phyloP scores from a whole-genome alignment of 1,284 basidiomycete species.

The Pseudozyma thailandica region DNA sequence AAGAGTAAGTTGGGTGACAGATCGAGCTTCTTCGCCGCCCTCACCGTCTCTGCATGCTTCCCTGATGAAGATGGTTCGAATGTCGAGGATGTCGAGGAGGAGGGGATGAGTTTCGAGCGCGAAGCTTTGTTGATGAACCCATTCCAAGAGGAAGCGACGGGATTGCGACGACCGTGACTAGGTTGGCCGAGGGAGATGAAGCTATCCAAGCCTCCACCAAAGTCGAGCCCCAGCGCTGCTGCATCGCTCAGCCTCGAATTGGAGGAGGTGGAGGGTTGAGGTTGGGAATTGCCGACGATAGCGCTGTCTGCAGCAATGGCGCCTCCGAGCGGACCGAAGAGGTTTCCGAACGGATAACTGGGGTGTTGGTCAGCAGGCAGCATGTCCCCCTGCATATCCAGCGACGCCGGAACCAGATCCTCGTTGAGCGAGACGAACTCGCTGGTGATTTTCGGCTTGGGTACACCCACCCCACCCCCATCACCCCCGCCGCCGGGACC shows the following conservation, averaged over 20 bases:
- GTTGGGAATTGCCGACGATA: constrained; percentile 25
- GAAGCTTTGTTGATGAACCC: constrained; percentile 43
- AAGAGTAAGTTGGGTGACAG: constrained; percentile 35
- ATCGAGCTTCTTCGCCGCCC: constrained; percentile 28
- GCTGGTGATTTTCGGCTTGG: constrained; percentile 31
- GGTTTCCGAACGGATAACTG: constrained; percentile 59
- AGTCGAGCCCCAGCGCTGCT: constrained; percentile 32
- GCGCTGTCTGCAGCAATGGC: constrained; percentile 41
- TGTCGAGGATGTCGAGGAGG: constrained; percentile 6
- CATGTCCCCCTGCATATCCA: constrained; percentile 59
- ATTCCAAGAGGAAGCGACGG: constrained; percentile 36
- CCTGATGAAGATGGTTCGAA: constrained; percentile 3
- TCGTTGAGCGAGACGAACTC: constrained; percentile 51
- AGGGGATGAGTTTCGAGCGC: constrained; percentile 35
- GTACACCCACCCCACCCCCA: constrained; percentile 21
- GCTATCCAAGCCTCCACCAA: constrained; percentile 36
- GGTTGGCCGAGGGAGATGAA: constrained; percentile 33
- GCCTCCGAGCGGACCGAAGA: constrained; percentile 40
- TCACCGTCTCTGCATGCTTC: constrained; percentile 9
- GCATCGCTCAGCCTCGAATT: constrained; percentile 17
- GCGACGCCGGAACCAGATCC: constrained; percentile 50
- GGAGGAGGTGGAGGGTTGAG: not conserved
- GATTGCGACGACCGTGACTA: constrained; percentile 33
- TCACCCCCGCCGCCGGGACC: constrained; percentile 7
- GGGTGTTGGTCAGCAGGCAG: constrained; percentile 61